phyloP scores from a whole-genome alignment of 805 yeast genomes.

The Wickerhamiella allomyrinae region DNA sequence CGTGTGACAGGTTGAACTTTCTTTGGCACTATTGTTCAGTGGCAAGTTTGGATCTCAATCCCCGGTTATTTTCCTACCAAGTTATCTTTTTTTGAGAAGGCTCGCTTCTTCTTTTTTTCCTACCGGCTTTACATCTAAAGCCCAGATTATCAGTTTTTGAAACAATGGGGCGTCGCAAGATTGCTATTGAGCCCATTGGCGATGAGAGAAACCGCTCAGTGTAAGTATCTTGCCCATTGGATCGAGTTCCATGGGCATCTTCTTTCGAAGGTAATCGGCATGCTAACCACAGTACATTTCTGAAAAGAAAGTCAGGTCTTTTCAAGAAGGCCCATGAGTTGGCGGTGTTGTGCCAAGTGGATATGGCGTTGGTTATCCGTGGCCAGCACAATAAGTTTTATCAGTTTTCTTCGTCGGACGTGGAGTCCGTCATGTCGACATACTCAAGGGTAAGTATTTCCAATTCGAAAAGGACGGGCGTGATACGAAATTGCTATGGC shows the following conservation, averaged over 20 bases:
- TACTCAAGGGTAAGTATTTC: conserved; percentile 22
- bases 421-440: conserved; percentile 34
- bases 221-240: conserved; percentile 13
- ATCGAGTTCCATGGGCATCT: background rate
- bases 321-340: conserved; percentile 72
- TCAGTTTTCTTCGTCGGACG: conserved; percentile 66
- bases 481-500: no score
- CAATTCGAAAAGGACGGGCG: no score
- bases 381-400: conserved; percentile 67
- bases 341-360: conserved; percentile 83
- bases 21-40: no score
- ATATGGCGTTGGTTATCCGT: conserved; percentile 75
- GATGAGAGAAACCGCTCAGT: conserved; percentile 66
- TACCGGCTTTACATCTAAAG: no score
- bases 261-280: background rate
- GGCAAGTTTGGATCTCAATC: no score
- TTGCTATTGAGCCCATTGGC: conserved; percentile 76
- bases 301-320: conserved; percentile 86
- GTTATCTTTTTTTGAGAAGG: no score
- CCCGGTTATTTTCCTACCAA: no score
- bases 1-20: no score
- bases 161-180: conserved; percentile 90
- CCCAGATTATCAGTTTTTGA: no score
- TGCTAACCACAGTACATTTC: conserved; percentile 42
- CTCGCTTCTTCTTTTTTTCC: no score